Evolutionary conservation across 257 asterid genomes (phyloP).

Genomic region (Penstemon barbatus): DNA sequence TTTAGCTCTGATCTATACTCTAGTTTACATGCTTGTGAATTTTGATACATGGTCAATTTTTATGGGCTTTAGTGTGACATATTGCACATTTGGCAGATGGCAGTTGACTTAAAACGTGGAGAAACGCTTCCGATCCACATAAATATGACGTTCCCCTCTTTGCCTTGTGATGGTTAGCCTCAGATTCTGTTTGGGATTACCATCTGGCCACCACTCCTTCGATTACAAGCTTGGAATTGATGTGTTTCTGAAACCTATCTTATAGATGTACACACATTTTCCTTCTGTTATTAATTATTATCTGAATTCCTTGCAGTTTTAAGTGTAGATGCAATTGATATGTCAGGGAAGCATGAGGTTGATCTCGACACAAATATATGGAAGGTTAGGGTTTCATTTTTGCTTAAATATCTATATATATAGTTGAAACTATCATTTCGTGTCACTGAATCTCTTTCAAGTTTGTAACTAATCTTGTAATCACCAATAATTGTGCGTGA

Average conservation of each 20-base stretch:
- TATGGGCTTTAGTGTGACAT: constrained; percentile 20
- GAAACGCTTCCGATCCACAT: constrained; percentile 97
- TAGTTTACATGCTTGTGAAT: not conserved
- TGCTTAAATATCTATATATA: constrained; percentile 14
- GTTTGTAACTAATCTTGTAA: not conserved
- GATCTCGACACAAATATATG: constrained; percentile 99
- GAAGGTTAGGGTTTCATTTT: constrained; percentile 60
- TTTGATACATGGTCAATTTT: not conserved
- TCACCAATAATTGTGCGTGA: constrained; percentile 3
- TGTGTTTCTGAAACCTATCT: constrained; percentile 8
- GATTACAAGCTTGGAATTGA: not conserved
- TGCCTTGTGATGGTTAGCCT: constrained; percentile 96
- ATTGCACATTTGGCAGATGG: constrained; percentile 62
- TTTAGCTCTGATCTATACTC: constrained; percentile 15
- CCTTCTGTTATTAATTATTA: constrained; percentile 18
- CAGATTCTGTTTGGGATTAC: constrained; percentile 19
- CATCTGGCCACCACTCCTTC: constrained; percentile 12
- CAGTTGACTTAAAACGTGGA: constrained; percentile 91
- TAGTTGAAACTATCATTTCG: not conserved
- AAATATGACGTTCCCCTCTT: constrained; percentile 92
- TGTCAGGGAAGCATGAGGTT: constrained; percentile 99
- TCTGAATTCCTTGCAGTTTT: constrained; percentile 53
- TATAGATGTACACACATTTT: constrained; percentile 7
- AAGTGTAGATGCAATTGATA: constrained; percentile 94
- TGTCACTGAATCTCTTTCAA: not conserved